Base-by-base conservation (phyloP, 148 eudicot genomes). In the Nepenthes mirabilis region DNA sequence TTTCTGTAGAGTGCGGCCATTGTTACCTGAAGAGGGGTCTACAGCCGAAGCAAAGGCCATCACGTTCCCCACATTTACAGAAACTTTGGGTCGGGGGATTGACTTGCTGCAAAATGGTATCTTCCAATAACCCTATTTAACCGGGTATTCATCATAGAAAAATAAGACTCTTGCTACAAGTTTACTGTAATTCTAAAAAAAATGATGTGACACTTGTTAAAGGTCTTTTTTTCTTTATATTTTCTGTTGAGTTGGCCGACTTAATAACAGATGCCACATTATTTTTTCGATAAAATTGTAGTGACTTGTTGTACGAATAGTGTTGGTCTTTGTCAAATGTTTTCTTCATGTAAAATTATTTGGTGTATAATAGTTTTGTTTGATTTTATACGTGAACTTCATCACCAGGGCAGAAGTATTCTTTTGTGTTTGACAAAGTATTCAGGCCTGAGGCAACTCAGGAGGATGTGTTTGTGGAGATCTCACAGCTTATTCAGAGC, bases 401-500 rank as follows among this genome's bases (percentile, higher is more conserved):
- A 32, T 55, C 36, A 8, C 58, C 61, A 93, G 98, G 95, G 52
- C 96, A 93, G 78, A 93, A 75, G 67, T 96, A 82, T 59, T 77
- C 95, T 55, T 93, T 93, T 59, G 68, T 74, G 60, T 93, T 83
- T 58, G 98, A 93, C 70, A 86, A 86, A 75, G 98, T 93, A 34
- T 93, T 93, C 61, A 62, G 72, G 72, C 98, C 98, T 55, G 95
- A 88, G 40, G 82, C 88, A 52, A 70, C 80, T 54, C 98, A 93
- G 64, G 77, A 88, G 57, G 82, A 86, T 50, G 96, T 93, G 60
- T 93, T 93, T 77, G 96, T 93, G 70, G 98, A 93, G 65, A 86
- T 93, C 74, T 93, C 98, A 36, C 98, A 93, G 79, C 98, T 93
- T 79, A 96, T 93, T 23, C 98, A 93, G 66, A 93, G 98, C 79